A percentile compares a stretch with the other conserved stretches of the same genome.
Evolutionary conservation across 768 basidiomycete genomes (phyloP).

Genomic region (Suillus sp.): DNA sequence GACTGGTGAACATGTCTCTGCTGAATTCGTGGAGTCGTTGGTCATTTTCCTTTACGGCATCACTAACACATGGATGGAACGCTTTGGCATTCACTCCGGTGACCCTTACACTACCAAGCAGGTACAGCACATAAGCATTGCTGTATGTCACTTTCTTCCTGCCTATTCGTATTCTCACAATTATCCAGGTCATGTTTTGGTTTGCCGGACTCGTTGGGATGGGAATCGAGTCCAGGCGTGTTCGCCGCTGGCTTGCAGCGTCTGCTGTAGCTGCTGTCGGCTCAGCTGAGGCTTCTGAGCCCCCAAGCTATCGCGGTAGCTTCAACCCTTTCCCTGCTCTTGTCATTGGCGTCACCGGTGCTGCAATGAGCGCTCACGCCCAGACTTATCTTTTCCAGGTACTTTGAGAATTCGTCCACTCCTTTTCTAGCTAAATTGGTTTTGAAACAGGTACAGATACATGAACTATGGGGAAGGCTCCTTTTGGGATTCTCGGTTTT

Average conservation of each 20-base stretch:
- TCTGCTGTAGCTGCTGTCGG: conserved; percentile 46
- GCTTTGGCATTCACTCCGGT: conserved; percentile 80
- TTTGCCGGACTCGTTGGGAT: conserved; percentile 90
- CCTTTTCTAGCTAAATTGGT: not conserved
- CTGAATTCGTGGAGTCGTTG: conserved; percentile 76
- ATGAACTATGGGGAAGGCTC: conserved; percentile 88
- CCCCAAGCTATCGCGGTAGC: conserved; percentile 70
- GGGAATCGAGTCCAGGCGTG: conserved; percentile 77
- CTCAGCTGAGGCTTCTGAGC: conserved; percentile 46
- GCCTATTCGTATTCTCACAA: not conserved
- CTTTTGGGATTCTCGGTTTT: conserved; percentile 77
- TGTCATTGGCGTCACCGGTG: conserved; percentile 90
- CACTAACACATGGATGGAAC: conserved; percentile 97
- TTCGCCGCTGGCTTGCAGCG: conserved; percentile 74
- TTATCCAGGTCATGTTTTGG: conserved; percentile 82
- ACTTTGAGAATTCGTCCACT: conserved; percentile 11
- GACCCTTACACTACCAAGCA: conserved; percentile 89
- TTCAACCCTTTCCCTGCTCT: conserved; percentile 95
- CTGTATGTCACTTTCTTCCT: conserved; percentile 50
- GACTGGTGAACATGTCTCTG: conserved; percentile 50
- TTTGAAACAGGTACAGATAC: conserved; percentile 72
- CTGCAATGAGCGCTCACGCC: conserved; percentile 90
- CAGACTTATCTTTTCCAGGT: conserved; percentile 92
- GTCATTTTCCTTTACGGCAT: conserved; percentile 88
- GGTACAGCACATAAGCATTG: conserved; percentile 93